These are phyloP conservation scores for Yamadazyma takamatsuzukensis DNA, from an alignment of 805 yeast genomes.

Conservation along the genomic window DNA sequence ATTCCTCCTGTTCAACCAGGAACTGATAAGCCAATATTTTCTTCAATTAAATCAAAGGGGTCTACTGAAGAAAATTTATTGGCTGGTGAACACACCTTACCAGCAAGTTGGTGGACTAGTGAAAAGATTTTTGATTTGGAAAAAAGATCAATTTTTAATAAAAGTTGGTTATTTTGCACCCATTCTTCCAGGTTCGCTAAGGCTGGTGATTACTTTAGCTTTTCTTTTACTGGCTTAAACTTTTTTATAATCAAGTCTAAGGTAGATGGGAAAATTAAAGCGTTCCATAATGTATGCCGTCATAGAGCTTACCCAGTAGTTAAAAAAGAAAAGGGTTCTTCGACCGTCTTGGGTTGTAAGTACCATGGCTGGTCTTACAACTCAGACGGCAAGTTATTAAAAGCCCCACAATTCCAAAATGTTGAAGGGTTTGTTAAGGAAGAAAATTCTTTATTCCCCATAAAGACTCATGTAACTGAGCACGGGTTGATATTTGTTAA, in stretches of 20 bases:
- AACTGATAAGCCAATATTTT: no score
- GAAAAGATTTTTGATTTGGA: constrained; percentile 56
- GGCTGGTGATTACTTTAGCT: constrained; percentile 56
- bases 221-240: constrained; percentile 48
- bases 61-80: constrained; percentile 10
- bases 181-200: constrained; percentile 52
- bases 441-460: constrained; percentile 52
- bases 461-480: constrained; percentile 49
- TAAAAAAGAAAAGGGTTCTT: constrained; percentile 56
- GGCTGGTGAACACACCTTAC: constrained; percentile 46
- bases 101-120: constrained; percentile 66
- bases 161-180: constrained; percentile 53
- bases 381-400: constrained; percentile 55
- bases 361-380: constrained; percentile 67
- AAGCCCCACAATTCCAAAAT: constrained; percentile 60
- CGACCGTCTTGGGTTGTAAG: constrained; percentile 54
- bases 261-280: constrained; percentile 46
- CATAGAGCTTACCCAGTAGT: constrained; percentile 64
- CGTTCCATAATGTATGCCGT: constrained; percentile 63
- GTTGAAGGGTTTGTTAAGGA: constrained; percentile 56
- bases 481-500: constrained; percentile 58
- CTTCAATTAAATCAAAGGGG: no score
- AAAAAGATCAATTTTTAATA: constrained; percentile 53
- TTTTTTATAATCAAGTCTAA: constrained; percentile 55
- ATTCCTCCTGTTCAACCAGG: constrained; percentile 22